phyloP scores from a whole-genome alignment of 345 rosid genomes.

The Ricinus communis region DNA sequence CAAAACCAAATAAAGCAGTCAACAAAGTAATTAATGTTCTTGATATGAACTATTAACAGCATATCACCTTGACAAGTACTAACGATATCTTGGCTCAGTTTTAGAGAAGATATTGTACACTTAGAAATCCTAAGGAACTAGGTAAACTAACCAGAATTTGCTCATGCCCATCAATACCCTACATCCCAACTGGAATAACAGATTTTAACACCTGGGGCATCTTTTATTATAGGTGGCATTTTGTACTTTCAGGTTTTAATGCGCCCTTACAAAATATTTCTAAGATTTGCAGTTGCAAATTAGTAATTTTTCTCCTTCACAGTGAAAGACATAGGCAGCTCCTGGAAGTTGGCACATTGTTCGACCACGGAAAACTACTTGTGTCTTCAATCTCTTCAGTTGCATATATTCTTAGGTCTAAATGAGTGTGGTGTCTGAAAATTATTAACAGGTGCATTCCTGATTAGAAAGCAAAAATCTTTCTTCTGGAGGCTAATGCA shows the following conservation, averaged over 20 bases:
- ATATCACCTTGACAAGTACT: too few relatives aligned
- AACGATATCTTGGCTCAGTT: neutral
- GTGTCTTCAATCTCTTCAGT: neutral
- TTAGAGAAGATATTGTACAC: neutral
- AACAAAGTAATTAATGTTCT: too few relatives aligned
- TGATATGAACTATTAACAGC: too few relatives aligned
- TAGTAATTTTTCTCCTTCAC: neutral
- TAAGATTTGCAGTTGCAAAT: neutral
- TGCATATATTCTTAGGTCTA: neutral
- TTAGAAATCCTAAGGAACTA: neutral
- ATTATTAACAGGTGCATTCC: neutral
- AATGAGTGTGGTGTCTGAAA: neutral
- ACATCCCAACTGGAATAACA: neutral
- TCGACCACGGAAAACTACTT: neutral
- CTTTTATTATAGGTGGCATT: too few relatives aligned
- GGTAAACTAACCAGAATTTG: neutral
- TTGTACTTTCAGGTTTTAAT: neutral
- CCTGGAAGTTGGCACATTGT: neutral
- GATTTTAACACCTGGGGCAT: neutral
- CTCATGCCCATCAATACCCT: neutral
- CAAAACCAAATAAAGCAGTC: too few relatives aligned
- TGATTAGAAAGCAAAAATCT: neutral
- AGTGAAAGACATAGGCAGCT: neutral
- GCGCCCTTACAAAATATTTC: neutral
- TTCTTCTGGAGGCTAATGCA: neutral